Percentiles rank a stretch among this genome's conserved stretches.
Conservation (phyloP, 163 green algal genomes). For the Scenedesmus sp. region DNA sequence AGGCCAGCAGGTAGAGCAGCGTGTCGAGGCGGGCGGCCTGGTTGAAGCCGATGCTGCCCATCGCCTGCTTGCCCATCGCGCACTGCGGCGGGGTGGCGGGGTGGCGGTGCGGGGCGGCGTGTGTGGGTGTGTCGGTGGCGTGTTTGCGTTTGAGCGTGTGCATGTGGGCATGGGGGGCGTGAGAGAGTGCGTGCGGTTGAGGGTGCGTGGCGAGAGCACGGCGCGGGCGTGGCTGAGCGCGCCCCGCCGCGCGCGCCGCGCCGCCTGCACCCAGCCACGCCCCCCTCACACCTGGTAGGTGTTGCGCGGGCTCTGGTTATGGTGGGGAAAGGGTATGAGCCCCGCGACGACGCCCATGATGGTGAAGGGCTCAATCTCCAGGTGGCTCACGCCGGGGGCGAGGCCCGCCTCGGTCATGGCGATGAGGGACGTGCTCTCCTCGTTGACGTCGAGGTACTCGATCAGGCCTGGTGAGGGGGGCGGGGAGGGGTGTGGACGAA, state of each 20-base stretch:
- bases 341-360: slow-evolving; percentile 97
- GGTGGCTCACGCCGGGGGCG: slow-evolving; percentile 82
- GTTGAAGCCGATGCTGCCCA: slow-evolving; percentile 99
- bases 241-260: too few relatives aligned
- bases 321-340: slow-evolving; percentile 98
- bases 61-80: slow-evolving; percentile 99
- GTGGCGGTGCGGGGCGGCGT: too few relatives aligned
- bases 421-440: slow-evolving; percentile 84
- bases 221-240: too few relatives aligned
- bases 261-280: too few relatives aligned
- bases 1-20: slow-evolving; percentile 97
- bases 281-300: slow-evolving; percentile 99
- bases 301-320: slow-evolving; percentile 99
- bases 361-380: slow-evolving; percentile 99
- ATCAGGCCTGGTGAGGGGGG: slow-evolving; percentile 71
- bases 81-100: slow-evolving; percentile 73
- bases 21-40: slow-evolving; percentile 97
- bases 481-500: not conserved
- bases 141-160: too few relatives aligned
- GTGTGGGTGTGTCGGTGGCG: too few relatives aligned
- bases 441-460: slow-evolving; percentile 99
- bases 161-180: too few relatives aligned
- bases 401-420: slow-evolving; percentile 63
- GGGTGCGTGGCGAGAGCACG: too few relatives aligned
- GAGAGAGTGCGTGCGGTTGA: too few relatives aligned